Evolutionary conservation across 495 filamentous ascomycete genomes (phyloP).

Genomic region (Lineolata rhizophorae): DNA sequence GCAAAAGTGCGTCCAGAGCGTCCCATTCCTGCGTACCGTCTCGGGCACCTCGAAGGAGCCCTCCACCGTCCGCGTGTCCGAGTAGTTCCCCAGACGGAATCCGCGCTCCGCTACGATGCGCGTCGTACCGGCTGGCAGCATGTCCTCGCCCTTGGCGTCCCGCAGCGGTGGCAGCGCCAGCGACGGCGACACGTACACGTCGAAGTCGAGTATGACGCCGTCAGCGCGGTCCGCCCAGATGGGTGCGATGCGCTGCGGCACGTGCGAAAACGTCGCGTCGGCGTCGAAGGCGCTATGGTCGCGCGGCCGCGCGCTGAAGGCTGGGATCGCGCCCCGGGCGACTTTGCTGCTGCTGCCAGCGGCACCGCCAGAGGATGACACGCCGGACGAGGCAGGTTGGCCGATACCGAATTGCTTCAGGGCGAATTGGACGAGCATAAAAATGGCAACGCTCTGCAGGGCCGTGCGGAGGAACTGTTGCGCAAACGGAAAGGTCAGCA

Average conservation of each 20-base stretch:
- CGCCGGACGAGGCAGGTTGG: constrained; percentile 25
- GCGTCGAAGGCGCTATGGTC: constrained; percentile 28
- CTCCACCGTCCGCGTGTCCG: constrained; percentile 55
- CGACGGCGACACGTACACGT: constrained; percentile 61
- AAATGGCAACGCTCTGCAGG: constrained; percentile 48
- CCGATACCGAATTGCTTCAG: constrained; percentile 30
- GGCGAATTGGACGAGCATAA: constrained; percentile 41
- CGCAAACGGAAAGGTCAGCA: too few species aligned
- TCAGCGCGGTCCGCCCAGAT: constrained; percentile 77
- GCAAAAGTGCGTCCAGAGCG: constrained; percentile 85
- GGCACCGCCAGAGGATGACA: constrained; percentile 21
- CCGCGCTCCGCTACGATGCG: constrained; percentile 61
- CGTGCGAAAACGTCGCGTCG: constrained; percentile 41
- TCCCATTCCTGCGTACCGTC: constrained; percentile 75
- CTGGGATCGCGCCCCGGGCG: constrained; percentile 23
- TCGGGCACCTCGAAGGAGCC: constrained; percentile 59
- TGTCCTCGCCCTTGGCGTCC: constrained; percentile 25
- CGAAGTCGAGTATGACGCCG: constrained; percentile 59
- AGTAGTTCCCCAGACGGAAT: constrained; percentile 62
- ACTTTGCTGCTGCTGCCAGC: constrained; percentile 2
- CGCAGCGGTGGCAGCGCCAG: constrained; percentile 45
- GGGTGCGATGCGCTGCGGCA: constrained; percentile 60
- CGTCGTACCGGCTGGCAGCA: too few species aligned
- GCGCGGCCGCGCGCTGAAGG: constrained; percentile 45
- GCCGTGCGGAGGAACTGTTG: constrained; percentile 26